Base-by-base conservation (phyloP, 371 early-diverging fungal genomes). In the Chytridiales sp. region DNA sequence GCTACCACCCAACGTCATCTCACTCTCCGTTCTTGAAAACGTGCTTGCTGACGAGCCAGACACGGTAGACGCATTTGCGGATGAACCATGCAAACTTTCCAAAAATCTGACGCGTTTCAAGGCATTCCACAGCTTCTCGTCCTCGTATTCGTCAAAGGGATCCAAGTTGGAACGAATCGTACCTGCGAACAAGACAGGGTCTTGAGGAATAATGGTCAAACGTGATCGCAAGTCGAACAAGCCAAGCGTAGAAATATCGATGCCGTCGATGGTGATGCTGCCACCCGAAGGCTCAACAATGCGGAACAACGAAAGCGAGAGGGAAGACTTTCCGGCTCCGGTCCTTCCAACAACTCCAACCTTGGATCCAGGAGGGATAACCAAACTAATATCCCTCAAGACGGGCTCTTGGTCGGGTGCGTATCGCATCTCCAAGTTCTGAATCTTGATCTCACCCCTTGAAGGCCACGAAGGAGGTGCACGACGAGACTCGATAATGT, bases 311-410 rank as follows among this genome's bases (percentile, higher is more conserved):
- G 77, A 63, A 50, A 80, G 38, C 1, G 76, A 67, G 13, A 82
- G 56, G 21, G 78, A 70, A 1, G 75, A 73, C 62, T 83, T 83
- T 31, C 85, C 85, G 4, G 76, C 72, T 9, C 84, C 82, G 0
- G 84, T 81, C 17, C 80, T 51, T 13, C 94, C 94, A 22, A 90
- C 86, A 42, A 94, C 85, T 90, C 92, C 77, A 0, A 84, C 15
- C 72, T 92, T 92, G 62, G 89, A 85, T 3, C 80, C 79, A 2
- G 86, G 79, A 13, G 74, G 57, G 26, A 91, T 77, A 0, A 38
- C 15, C 38, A 62, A 87, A 6, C 82, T 79, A 32, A 93, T 63
- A 27, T 83, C 76, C 40, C 82, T 74, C 22, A 91, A 73, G 6
- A 75, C 75, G 40, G 53, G 46, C 8, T 87, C 89, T 22, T 68